phyloP scores from a whole-genome alignment of 352 stramenopile genomes.

The Blastocystis sp. region DNA sequence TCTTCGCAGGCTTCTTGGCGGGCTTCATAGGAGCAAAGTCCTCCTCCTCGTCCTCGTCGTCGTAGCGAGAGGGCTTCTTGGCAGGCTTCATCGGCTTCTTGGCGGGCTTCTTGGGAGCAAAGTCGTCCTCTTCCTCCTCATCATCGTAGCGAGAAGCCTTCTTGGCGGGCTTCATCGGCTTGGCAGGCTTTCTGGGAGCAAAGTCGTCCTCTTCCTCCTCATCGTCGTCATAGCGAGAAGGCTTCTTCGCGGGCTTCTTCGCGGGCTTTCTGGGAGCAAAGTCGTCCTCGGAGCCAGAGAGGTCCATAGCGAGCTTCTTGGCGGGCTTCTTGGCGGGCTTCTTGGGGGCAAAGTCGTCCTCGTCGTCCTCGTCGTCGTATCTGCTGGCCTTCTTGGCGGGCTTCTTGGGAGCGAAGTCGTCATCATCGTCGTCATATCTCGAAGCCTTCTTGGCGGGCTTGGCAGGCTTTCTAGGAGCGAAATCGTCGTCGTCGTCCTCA shows the following conservation, averaged over 20 bases:
- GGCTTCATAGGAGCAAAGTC: constrained; percentile 33
- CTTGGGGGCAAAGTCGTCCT: too few relatives aligned
- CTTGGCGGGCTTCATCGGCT: constrained; percentile 40
- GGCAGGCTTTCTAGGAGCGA: neutral
- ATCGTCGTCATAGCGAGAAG: neutral
- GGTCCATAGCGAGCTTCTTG: constrained; percentile 5
- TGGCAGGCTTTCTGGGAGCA: constrained; percentile 49
- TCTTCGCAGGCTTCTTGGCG: constrained; percentile 48
- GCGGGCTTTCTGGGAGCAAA: constrained; percentile 35
- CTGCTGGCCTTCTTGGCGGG: neutral
- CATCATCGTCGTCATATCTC: too few relatives aligned
- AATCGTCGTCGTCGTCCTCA: neutral
- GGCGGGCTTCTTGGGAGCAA: constrained; percentile 46
- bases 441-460: neutral
- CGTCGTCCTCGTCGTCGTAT: too few relatives aligned
- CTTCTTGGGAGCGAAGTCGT: too few relatives aligned
- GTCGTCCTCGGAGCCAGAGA: constrained; percentile 24
- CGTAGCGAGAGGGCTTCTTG: constrained; percentile 20
- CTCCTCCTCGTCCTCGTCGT: constrained; percentile 44
- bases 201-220: constrained; percentile 42
- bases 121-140: constrained; percentile 56
- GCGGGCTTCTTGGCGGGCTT: neutral
- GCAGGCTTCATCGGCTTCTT: constrained; percentile 43
- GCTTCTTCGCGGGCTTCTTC: constrained; percentile 26
- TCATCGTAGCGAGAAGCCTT: constrained; percentile 7